Base-by-base conservation (phyloP, 495 filamentous ascomycete species). In the Pseudomonodictys pantanalensis region DNA sequence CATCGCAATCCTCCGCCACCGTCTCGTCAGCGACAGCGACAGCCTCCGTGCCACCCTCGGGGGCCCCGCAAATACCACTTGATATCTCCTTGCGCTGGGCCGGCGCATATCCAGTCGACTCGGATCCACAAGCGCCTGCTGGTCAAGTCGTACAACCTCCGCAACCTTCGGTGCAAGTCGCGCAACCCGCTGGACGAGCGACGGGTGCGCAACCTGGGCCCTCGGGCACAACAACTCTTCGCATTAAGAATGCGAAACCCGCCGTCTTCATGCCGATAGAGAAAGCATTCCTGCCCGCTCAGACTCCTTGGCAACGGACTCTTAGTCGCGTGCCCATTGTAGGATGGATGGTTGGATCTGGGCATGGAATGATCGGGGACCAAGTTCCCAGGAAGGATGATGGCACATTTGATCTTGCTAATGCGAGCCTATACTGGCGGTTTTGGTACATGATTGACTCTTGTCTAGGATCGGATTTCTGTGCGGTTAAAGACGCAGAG, bases 391-490 rank as follows among this genome's bases (percentile, higher is more conserved):
- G 88, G 39, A 83, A 77, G 30, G 90, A 91, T n/a, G 76, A 83
- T 45, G 90, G 90, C n/a, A 81, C 82, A 1, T 91, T 95, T 58
- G 90, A 96, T 64, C 86, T 81, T 72, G 80, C 78, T 33, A 81
- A 77, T 58, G 90, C 90, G 2, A 88, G 84, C 56, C 69, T 86
- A 39, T 95, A 92, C 72, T 96, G 91, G 91, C 81, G 66, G 46
- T 52, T 70, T 25, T 74, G 64, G 52, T 66, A 60, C 23, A 62
- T 52, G 58, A 38, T 75, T 44, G 74, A 76, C 60, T 22, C 49
- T 3, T 61, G 57, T 55, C 49, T 71, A 10, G 72, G 74, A 8
- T 73, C 72, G 18, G 71, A 75, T 52, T 64, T 74, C 46, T 74
- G 70, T 62, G 74, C 73, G 25, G 50, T 75, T 43, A 73, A 58